These are phyloP conservation scores for Spathaspora girioi DNA, from an alignment of 805 yeast genomes.

Conservation along the genomic window DNA sequence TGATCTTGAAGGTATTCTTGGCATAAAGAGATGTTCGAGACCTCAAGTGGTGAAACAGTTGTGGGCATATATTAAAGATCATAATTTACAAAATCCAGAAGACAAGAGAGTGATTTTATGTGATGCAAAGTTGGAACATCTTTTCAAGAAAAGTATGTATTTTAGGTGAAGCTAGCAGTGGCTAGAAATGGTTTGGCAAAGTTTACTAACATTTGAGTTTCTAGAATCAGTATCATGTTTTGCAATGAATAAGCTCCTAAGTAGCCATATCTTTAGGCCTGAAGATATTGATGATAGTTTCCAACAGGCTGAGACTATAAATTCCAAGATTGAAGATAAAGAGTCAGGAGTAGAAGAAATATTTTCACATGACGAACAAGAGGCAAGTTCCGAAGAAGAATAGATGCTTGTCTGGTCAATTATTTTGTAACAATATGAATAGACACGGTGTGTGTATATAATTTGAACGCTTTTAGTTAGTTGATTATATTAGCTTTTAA, in stretches of 20 bases:
- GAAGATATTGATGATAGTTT: conserved; percentile 17
- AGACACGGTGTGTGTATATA: not conserved
- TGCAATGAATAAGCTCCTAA: conserved; percentile 52
- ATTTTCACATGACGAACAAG: conserved; percentile 6
- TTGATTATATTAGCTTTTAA: too few species aligned
- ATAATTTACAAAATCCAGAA: conserved; percentile 61
- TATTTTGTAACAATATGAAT: not conserved
- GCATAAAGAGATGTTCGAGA: conserved; percentile 45
- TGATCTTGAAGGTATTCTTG: conserved; percentile 48
- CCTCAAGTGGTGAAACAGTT: conserved; percentile 66
- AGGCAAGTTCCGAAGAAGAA: conserved; percentile 2
- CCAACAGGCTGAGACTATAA: not conserved
- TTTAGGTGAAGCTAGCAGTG: not conserved
- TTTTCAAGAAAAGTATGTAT: conserved; percentile 55
- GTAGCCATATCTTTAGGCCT: conserved; percentile 45
- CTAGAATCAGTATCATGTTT: conserved; percentile 48
- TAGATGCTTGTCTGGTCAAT: not conserved
- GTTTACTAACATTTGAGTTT: conserved; percentile 4
- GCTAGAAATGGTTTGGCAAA: not conserved
- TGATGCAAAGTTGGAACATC: conserved; percentile 50
- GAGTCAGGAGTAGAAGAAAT: conserved; percentile 8
- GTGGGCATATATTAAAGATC: conserved; percentile 67
- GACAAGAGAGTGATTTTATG: conserved; percentile 65
- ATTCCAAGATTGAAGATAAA: conserved; percentile 1
- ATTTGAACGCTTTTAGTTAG: too few species aligned